Base-by-base conservation (phyloP, 257 asterid genomes). In the Plantago ovata region DNA sequence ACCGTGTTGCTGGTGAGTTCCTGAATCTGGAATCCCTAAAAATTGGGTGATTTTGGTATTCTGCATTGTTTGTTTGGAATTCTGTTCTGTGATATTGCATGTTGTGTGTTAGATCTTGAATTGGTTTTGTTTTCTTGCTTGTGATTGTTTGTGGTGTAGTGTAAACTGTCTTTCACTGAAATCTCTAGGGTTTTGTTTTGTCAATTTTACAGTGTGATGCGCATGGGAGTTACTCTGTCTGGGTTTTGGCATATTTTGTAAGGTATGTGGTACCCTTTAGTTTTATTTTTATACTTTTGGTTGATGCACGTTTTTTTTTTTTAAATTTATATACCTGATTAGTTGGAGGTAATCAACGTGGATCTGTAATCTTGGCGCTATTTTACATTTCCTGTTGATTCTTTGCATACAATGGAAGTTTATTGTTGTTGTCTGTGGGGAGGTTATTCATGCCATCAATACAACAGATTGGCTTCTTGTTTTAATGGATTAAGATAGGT, bases 121-220 rank as follows among this genome's bases (percentile, higher is more conserved):
- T 66, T 69, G 65, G 57, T 45, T 65, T 43, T 24, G 15, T 63
- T 60, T 60, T 64, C 4, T 68, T 62, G 53, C 18, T 2, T 41
- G 33, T 36, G 13, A 41, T 24, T 51, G 68, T 28, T 23, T 49
- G 7, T 77, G n/a, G 56, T 50, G 13, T 58, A 56, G 44, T 50
- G 54, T 22, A 38, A 77, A 75, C 69, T 67, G n/a, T 55, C 40
- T 38, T 45, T 61, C 44, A 52, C 61, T 69, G 57, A 18, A 50
- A 53, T 14, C 62, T 54, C 32, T 61, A 58, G 72, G 75, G 64
- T 67, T 75, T 68, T 72, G 65, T 64, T 60, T 67, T 57, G n/a
- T 64, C 60, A 58, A 75, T 79, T 84, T 58, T 62, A 72, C 87
- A 88, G 88, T 81, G 84, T 67, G 77, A 79, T 81, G 74, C 81